These are phyloP conservation scores for Trichoderma lentiforme DNA, from an alignment of 2,329 filamentous ascomycete genomes.

Conservation along the genomic window DNA sequence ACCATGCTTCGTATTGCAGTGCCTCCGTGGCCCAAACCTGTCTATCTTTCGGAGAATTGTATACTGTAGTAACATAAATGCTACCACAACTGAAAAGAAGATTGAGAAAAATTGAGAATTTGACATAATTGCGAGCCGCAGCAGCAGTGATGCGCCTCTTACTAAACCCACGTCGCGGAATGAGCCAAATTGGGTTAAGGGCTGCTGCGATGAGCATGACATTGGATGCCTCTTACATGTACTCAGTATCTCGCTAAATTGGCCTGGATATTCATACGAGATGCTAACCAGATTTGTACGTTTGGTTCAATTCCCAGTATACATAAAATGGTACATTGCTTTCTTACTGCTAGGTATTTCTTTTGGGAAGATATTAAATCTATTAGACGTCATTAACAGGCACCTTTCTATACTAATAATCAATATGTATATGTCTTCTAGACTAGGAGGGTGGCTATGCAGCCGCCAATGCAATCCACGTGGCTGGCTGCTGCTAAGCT, in stretches of 20 bases:
- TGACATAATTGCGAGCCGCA: background rate
- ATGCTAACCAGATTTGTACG: background rate
- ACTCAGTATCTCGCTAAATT: background rate
- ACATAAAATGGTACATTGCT: background rate
- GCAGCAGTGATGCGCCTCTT: background rate
- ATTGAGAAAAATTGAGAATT: background rate
- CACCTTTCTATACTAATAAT: background rate
- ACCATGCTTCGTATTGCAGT: background rate
- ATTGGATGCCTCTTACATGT: background rate
- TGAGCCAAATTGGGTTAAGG: slow-evolving; percentile 1
- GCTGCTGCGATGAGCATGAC: background rate
- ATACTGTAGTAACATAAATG: background rate
- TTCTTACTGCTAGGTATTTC: background rate
- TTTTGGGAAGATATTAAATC: background rate
- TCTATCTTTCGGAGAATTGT: background rate
- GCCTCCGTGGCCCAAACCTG: background rate
- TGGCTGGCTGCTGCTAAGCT: background rate
- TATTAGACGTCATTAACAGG: background rate
- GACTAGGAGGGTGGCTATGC: background rate
- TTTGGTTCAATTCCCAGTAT: background rate
- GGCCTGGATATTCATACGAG: background rate
- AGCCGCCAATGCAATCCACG: background rate
- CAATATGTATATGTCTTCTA: background rate
- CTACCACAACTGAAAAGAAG: background rate
- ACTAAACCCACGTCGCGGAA: background rate